phyloP scores from a whole-genome alignment of 805 yeast genomes.

The Cyberlindnera misumaiensis region DNA sequence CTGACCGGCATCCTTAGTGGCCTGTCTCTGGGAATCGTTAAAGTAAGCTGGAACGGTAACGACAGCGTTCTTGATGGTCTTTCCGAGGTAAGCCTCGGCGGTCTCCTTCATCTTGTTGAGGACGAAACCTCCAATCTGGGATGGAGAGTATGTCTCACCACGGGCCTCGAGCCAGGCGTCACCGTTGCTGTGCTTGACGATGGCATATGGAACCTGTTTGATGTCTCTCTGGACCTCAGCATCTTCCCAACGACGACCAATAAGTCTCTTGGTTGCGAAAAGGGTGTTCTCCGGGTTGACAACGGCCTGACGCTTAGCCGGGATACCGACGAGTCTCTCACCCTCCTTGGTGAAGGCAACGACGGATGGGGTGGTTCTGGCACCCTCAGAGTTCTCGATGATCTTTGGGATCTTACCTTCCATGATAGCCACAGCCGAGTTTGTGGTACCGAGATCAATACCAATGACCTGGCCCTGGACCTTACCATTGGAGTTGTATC shows the following conservation, averaged over 20 bases:
- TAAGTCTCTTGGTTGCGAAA: constrained; percentile 76
- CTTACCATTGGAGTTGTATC: constrained; percentile 43
- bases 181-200: constrained; percentile 53
- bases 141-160: constrained; percentile 50
- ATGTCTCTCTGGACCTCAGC: constrained; percentile 68
- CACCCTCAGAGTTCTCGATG: constrained; percentile 75
- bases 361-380: constrained; percentile 49
- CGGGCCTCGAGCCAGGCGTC: constrained; percentile 58
- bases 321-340: constrained; percentile 53
- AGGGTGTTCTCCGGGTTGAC: constrained; percentile 75
- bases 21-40: constrained; percentile 76
- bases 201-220: constrained; percentile 55
- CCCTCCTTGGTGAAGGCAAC: constrained; percentile 59
- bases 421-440: constrained; percentile 71
- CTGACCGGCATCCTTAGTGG: constrained; percentile 71
- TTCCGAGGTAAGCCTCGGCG: constrained; percentile 53
- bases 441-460: constrained; percentile 81
- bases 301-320: constrained; percentile 76
- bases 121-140: constrained; percentile 65
- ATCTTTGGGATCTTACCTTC: constrained; percentile 49
- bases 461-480: constrained; percentile 55
- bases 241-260: constrained; percentile 68
- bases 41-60: constrained; percentile 85
- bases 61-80: constrained; percentile 60
- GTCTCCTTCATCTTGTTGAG: constrained; percentile 58